Percentiles rank a stretch among this genome's conserved stretches.
These are phyloP conservation scores for Ustilago shanxiensis DNA, from an alignment of 1,284 basidiomycete genomes.

Conservation along the genomic window DNA sequence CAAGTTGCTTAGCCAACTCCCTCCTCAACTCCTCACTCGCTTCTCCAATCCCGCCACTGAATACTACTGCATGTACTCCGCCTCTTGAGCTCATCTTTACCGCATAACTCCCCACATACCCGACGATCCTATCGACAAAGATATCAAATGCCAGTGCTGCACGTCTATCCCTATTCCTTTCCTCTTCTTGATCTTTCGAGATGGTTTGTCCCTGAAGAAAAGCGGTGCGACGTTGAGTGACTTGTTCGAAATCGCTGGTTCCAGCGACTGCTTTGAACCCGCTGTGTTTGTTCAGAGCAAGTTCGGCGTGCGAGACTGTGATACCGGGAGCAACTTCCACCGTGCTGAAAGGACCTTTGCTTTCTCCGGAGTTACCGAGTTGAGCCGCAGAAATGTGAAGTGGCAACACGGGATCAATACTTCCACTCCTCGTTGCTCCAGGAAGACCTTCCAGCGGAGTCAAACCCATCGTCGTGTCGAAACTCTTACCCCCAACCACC, in stretches of 20 bases:
- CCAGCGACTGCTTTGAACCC: constrained; percentile 36
- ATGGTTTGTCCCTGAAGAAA: constrained; percentile 5
- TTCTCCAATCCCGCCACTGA: constrained; percentile 45
- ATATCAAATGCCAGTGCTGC: constrained; percentile 39
- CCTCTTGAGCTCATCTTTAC: constrained; percentile 32
- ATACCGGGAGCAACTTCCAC: constrained; percentile 12
- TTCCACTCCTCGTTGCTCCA: constrained; percentile 34
- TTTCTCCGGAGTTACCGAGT: not conserved
- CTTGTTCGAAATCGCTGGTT: constrained; percentile 29
- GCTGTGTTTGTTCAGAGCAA: constrained; percentile 32
- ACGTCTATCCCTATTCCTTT: constrained; percentile 1
- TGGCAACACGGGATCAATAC: constrained; percentile 32
- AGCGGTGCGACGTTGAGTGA: constrained; percentile 1
- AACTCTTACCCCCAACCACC: constrained; percentile 16
- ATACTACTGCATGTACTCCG: constrained; percentile 37
- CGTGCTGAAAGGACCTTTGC: constrained; percentile 9
- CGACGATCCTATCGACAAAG: constrained; percentile 46
- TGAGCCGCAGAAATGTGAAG: constrained; percentile 26
- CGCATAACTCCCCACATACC: constrained; percentile 31
- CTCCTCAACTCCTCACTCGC: constrained; percentile 9
- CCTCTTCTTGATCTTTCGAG: constrained; percentile 9
- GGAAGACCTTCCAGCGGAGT: constrained; percentile 47
- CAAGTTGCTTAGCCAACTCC: constrained; percentile 5
- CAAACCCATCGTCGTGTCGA: constrained; percentile 44
- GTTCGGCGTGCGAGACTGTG: constrained; percentile 21